Evolutionary conservation across 202 grass and related monocot species (phyloP).

Genomic region (Dendrocalamus latiflorus): DNA sequence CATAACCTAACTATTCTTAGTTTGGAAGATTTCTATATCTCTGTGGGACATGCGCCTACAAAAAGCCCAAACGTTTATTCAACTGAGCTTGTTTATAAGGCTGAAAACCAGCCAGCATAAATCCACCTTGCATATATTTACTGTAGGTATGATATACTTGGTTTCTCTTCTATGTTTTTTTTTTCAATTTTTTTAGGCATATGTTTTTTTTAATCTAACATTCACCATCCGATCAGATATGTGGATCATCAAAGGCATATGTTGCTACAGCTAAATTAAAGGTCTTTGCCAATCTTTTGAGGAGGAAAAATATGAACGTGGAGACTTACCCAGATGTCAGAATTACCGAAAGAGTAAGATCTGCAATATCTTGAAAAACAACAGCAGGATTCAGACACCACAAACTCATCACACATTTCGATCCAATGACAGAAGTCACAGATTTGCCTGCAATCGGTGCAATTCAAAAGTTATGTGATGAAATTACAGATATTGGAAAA

Average conservation of each 20-base stretch:
- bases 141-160: neutral
- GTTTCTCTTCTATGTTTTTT: neutral
- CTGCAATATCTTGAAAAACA: constrained; percentile 79
- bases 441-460: constrained; percentile 45
- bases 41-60: neutral
- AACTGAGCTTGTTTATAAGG: neutral
- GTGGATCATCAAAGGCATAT: neutral
- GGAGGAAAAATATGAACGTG: neutral
- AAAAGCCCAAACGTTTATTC: neutral
- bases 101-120: neutral
- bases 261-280: neutral
- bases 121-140: neutral
- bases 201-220: neutral
- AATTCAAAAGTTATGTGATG: constrained; percentile 1
- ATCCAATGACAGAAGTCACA: constrained; percentile 15
- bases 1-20: constrained; percentile 3
- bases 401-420: constrained; percentile 71
- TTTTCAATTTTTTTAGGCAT: neutral
- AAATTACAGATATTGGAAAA: constrained; percentile 17
- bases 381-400: constrained; percentile 95
- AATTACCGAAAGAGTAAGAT: constrained; percentile 77
- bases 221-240: neutral
- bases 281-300: neutral
- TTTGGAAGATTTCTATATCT: constrained; percentile 12
- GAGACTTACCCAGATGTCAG: constrained; percentile 82